A percentile compares a stretch with the other conserved stretches of the same genome.
Conservation (phyloP, 805 yeast genomes). For the Saccharomycopsis capsularis region DNA sequence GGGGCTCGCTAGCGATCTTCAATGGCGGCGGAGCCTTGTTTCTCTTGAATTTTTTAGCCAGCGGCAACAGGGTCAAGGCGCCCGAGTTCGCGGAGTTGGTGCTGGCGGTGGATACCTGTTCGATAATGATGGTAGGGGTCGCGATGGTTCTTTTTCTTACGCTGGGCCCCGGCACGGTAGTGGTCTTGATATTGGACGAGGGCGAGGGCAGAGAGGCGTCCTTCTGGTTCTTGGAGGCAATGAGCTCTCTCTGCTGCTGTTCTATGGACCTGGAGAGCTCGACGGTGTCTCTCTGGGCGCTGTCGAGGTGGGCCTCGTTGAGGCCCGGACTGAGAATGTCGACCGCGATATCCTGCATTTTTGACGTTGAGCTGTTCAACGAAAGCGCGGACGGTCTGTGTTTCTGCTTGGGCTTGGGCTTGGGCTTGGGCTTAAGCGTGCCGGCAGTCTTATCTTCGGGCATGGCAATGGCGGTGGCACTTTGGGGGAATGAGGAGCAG, state of each 20-base stretch:
- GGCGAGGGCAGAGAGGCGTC: background rate
- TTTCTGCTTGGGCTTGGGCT: conserved; percentile 10
- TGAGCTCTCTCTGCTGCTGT: conserved; percentile 19
- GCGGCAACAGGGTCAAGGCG: conserved; percentile 20
- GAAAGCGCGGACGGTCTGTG: conserved; percentile 21
- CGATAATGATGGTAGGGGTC: conserved; percentile 20
- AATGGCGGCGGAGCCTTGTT: conserved; percentile 29
- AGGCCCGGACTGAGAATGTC: conserved; percentile 21
- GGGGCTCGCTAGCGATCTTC: conserved; percentile 21
- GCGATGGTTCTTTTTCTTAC: conserved; percentile 7
- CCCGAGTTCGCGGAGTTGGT: background rate
- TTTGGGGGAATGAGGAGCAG: too few relatives aligned
- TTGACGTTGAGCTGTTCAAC: conserved; percentile 6
- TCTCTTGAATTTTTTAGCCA: conserved; percentile 27
- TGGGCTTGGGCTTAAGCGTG: background rate
- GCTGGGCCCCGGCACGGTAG: background rate
- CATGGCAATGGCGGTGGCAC: too few relatives aligned
- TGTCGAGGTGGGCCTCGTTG: conserved; percentile 6
- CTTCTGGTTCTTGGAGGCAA: conserved; percentile 11
- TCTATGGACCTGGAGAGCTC: conserved; percentile 19
- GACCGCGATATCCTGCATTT: conserved; percentile 20
- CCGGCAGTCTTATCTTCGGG: background rate
- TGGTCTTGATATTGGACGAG: background rate
- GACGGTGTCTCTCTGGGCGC: conserved; percentile 14
- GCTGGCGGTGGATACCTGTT: conserved; percentile 13